A percentile compares a stretch with the other conserved stretches of the same genome.
Evolutionary conservation across 768 basidiomycete genomes (phyloP).

Genomic region (Cytidiella melzeri): DNA sequence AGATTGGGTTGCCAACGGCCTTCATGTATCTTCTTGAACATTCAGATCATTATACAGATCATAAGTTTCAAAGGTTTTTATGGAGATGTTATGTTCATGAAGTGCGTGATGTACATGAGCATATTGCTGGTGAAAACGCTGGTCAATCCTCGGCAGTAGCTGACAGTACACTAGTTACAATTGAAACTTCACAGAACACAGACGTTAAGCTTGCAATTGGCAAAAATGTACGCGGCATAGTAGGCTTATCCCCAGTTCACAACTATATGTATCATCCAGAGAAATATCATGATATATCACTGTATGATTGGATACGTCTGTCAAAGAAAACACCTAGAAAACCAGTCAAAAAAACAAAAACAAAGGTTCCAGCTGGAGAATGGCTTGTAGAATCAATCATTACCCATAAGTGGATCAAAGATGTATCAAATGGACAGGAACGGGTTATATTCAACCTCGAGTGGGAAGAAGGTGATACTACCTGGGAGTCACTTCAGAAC

Average conservation of each 20-base stretch:
- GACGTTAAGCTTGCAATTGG: neutral
- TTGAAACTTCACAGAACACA: neutral
- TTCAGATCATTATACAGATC: conserved; percentile 10
- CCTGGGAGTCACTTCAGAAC: neutral
- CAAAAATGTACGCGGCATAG: neutral
- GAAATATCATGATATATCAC: conserved; percentile 9
- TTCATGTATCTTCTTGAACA: conserved; percentile 3
- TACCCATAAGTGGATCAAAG: conserved; percentile 13
- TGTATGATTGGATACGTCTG: conserved; percentile 20
- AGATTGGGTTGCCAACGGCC: conserved; percentile 4
- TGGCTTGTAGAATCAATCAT: neutral
- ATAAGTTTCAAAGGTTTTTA: conserved; percentile 6
- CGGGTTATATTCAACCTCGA: neutral
- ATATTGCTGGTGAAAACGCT: neutral
- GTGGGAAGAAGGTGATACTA: neutral
- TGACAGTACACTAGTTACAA: neutral
- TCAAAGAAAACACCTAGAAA: conserved; percentile 1
- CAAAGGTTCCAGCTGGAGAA: neutral
- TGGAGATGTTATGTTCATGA: conserved; percentile 5
- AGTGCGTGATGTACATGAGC: neutral
- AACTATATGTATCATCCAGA: conserved; percentile 15
- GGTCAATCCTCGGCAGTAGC: neutral
- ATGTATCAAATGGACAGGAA: neutral
- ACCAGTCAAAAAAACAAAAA: neutral
- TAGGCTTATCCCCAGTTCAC: neutral